Evolutionary conservation across 129 eudicot species (phyloP), one percentile per base, ranked within the genome.

Genomic region (Tagetes erecta): DNA sequence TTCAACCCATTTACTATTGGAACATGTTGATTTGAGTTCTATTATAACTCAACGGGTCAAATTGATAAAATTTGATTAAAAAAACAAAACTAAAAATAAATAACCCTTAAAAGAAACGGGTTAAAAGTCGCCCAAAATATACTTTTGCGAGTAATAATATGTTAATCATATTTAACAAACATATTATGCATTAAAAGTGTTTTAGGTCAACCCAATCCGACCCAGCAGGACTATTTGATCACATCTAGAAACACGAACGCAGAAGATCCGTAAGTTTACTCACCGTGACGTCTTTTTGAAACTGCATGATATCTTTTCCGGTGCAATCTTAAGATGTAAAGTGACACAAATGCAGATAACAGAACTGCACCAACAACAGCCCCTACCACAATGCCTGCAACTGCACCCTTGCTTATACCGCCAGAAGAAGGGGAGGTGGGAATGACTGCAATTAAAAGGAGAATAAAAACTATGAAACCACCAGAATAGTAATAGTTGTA

Each of bases 341-440:
- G 81, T 8, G 92, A 62, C 5, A 84, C 90, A 59, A 83, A 55
- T 1, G 96, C 92, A n/a, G 98, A 85, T 34, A 89, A 5, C 27
- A 83, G 68, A 52, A 84, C 90, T 52, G 95, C 79, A 67, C 89
- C 95, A 36, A 88, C 87, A 30, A 93, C 64, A 33, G 86, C 84
- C 33, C 89, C 98, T 8, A 88, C 60, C 68, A 87, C 78, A 30
- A 90, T 83, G 68, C 98, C 96, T 53, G 86, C 96, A 11, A 93
- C 5, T 45, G 89, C 91, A 37, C 95, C 96, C 81, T 83, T 87
- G 87, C 96, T 90, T 81, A 93, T 13, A 64, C 95, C 88, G 64
- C 95, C 84, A 14, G 87, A 65, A 62, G 96, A 87, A 10, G 85
- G 11, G 5, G 86, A 38, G 2, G 75, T 3, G 67, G 77, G 82